A percentile compares a stretch with the other conserved stretches of the same genome.
These are phyloP conservation scores for Alternaria sp. DNA, from an alignment of 2,329 filamentous ascomycete species.

Conservation along the genomic window DNA sequence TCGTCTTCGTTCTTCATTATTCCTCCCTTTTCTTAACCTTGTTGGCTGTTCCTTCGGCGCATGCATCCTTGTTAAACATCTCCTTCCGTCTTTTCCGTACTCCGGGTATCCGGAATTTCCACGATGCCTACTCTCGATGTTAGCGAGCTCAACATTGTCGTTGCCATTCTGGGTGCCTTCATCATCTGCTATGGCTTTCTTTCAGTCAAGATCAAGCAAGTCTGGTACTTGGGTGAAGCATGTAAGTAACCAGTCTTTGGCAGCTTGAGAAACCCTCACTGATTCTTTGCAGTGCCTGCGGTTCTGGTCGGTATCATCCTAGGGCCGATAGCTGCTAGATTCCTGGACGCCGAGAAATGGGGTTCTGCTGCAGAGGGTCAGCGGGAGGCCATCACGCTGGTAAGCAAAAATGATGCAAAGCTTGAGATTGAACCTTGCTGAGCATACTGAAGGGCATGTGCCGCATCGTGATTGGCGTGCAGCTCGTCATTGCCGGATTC, in stretches of 20 bases:
- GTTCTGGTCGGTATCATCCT: constrained; percentile 64
- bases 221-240: constrained; percentile 65
- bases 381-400: constrained; percentile 54
- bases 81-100: neutral
- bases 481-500: constrained; percentile 70
- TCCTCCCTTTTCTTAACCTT: neutral
- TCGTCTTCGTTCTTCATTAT: neutral
- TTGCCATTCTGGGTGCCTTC: constrained; percentile 59
- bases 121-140: constrained; percentile 60
- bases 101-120: neutral
- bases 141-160: constrained; percentile 64
- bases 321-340: constrained; percentile 64
- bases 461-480: constrained; percentile 69
- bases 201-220: constrained; percentile 63
- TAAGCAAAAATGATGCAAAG: constrained; percentile 26
- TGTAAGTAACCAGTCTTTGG: constrained; percentile 40
- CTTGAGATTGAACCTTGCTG: neutral
- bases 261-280: neutral
- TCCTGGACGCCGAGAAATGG: constrained; percentile 59
- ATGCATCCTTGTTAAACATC: constrained; percentile 1
- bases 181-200: constrained; percentile 61
- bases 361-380: constrained; percentile 45
- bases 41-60: neutral
- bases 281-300: constrained; percentile 44
- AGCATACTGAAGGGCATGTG: constrained; percentile 55